Evolutionary conservation across 2,329 filamentous ascomycete genomes (phyloP).

Genomic region (Phialemonium atrogriseum): DNA sequence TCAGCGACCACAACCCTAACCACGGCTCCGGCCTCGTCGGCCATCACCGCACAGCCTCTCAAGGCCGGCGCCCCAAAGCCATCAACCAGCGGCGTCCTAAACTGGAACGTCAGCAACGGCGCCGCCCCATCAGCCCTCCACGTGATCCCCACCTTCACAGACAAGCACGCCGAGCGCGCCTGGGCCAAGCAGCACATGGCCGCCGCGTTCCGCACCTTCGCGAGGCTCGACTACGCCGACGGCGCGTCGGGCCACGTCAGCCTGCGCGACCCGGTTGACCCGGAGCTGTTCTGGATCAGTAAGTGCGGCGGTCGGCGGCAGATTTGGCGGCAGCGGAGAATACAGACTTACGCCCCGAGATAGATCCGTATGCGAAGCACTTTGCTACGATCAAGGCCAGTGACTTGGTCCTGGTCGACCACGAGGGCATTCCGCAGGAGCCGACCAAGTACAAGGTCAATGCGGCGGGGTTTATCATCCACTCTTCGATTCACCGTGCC

Average conservation of each 20-base stretch:
- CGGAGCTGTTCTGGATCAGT: slow-evolving; percentile 3
- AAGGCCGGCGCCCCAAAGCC: no score
- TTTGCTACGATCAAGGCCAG: slow-evolving; percentile 48
- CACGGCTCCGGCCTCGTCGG: no score
- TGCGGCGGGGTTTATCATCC: slow-evolving; percentile 51
- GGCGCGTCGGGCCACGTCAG: slow-evolving; percentile 54
- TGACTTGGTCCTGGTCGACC: slow-evolving; percentile 50
- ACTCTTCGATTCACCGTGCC: slow-evolving; percentile 47
- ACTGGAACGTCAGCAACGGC: no score
- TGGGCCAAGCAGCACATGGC: slow-evolving; percentile 52
- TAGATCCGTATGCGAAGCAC: no score
- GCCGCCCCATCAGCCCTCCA: no score
- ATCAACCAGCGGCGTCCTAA: no score
- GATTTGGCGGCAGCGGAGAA: no score
- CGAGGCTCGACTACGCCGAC: slow-evolving; percentile 50
- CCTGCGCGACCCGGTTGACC: neutral
- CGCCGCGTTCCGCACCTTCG: slow-evolving; percentile 51
- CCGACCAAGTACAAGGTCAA: slow-evolving; percentile 43
- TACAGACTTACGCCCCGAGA: no score
- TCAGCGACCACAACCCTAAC: no score
- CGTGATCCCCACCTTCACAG: slow-evolving; percentile 44
- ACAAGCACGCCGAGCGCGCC: slow-evolving; percentile 40
- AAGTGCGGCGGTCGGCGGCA: no score
- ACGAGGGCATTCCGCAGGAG: slow-evolving; percentile 44
- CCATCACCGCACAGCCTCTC: no score